Conservation (phyloP, 2,329 filamentous ascomycete genomes). For the Pseudogymnoascus sp. region DNA sequence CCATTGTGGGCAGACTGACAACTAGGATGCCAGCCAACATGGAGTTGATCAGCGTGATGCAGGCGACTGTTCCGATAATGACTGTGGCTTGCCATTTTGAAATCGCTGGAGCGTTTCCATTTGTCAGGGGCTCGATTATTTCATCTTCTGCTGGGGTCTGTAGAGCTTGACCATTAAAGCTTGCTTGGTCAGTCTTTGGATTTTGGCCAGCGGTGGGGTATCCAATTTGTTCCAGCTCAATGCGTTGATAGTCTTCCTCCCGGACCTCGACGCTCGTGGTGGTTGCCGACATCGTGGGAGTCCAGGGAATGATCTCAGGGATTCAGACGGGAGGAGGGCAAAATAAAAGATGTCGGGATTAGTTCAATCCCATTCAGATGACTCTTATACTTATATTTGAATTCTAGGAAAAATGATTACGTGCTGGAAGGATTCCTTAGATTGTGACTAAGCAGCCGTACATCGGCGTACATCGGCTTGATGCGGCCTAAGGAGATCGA, state of each 20-base stretch:
- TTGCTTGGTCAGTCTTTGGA: neutral
- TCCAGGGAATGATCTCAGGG: neutral
- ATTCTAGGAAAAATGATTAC: neutral
- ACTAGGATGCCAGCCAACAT: conserved; percentile 30
- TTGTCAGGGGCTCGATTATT: conserved; percentile 7
- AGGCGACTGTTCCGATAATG: conserved; percentile 16
- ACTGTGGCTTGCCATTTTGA: conserved; percentile 15
- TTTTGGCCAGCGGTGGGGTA: neutral
- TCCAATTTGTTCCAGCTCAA: conserved; percentile 13
- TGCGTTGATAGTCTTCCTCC: neutral
- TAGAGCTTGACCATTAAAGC: neutral
- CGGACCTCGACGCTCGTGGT: neutral
- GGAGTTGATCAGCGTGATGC: conserved; percentile 23
- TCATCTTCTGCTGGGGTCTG: neutral
- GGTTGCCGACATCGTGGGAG: neutral
- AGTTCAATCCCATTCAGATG: neutral
- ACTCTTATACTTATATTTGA: neutral
- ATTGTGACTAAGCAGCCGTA: neutral
- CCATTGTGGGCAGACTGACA: conserved; percentile 34
- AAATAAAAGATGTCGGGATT: neutral
- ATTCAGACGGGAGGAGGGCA: neutral
- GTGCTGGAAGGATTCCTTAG: neutral
- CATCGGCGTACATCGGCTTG: neutral
- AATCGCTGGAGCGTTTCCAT: neutral
- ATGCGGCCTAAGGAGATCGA: neutral